These are phyloP conservation scores for Phellopilus nigrolimitatus DNA, from an alignment of 1,284 basidiomycete species.

Conservation along the genomic window DNA sequence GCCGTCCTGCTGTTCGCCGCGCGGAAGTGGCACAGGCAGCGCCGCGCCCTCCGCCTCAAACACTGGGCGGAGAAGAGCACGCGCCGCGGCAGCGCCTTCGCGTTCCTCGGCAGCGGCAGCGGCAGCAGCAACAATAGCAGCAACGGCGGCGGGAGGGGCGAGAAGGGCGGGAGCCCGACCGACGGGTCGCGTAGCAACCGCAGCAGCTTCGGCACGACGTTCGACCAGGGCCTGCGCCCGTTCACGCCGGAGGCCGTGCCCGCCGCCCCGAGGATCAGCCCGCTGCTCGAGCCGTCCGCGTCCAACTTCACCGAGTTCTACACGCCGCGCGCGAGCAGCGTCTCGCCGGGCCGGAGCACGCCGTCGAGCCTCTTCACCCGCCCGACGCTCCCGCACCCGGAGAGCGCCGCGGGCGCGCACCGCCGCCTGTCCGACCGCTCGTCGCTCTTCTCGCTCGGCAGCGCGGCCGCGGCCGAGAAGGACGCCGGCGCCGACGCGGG, in stretches of 20 bases:
- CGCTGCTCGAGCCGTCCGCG: not conserved
- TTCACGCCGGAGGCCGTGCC: slow-evolving; percentile 7
- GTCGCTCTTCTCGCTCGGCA: slow-evolving; percentile 11
- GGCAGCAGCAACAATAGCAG: not conserved
- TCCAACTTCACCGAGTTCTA: slow-evolving; percentile 6
- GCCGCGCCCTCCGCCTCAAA: slow-evolving; percentile 4
- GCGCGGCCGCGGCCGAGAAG: not conserved
- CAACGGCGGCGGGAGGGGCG: not conserved
- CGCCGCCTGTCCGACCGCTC: not conserved
- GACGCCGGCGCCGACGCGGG: not conserved
- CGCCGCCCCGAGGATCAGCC: not conserved
- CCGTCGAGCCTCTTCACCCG: not conserved
- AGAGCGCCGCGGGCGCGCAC: too few relatives aligned
- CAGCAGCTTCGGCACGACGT: slow-evolving; percentile 18
- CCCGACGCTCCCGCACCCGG: not conserved
- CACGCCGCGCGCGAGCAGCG: not conserved
- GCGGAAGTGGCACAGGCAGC: slow-evolving; percentile 12
- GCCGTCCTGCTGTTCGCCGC: slow-evolving; percentile 2
- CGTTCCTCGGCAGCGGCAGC: not conserved
- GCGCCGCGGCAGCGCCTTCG: slow-evolving; percentile 3
- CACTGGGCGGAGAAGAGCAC: slow-evolving; percentile 8
- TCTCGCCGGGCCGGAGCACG: not conserved
- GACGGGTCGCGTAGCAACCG: slow-evolving; percentile 10
- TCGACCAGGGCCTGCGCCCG: slow-evolving; percentile 11
- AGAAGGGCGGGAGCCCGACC: not conserved